A percentile compares a stretch with the other conserved stretches of the same genome.
Evolutionary conservation across 2,329 filamentous ascomycete species (phyloP).

Genomic region (Cercospora zeina): DNA sequence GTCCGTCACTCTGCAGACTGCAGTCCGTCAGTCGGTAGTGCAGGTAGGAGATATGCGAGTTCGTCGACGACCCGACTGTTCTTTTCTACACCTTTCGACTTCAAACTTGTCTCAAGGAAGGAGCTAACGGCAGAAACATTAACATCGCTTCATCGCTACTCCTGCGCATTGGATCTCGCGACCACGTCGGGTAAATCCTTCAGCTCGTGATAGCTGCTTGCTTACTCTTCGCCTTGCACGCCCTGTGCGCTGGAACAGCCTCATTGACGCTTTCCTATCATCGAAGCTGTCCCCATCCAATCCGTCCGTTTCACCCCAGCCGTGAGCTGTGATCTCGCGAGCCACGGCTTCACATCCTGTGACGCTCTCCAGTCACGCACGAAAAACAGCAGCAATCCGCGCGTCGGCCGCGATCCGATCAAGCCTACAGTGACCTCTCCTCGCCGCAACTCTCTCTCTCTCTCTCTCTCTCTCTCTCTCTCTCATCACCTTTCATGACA

Average conservation of each 20-base stretch:
- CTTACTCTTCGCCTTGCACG: neutral
- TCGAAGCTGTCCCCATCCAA: too few species aligned
- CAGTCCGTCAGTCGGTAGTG: too few species aligned
- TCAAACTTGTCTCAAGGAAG: neutral
- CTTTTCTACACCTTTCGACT: neutral
- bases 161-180: neutral
- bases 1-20: conserved; percentile 13
- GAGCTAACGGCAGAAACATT: neutral
- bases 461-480: too few species aligned
- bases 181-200: neutral
- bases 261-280: neutral
- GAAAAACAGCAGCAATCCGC: neutral
- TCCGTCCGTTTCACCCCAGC: neutral
- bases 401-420: neutral
- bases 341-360: neutral
- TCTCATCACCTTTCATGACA: neutral
- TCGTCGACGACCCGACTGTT: neutral
- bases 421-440: neutral
- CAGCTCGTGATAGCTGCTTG: neutral
- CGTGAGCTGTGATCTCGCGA: neutral
- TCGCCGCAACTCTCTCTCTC: neutral
- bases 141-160: neutral
- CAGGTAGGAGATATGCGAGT: neutral
- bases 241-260: neutral
- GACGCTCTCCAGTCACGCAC: conserved; percentile 2